Evolutionary conservation across 257 asterid genomes (phyloP).

Genomic region (Salvia miltiorrhiza): DNA sequence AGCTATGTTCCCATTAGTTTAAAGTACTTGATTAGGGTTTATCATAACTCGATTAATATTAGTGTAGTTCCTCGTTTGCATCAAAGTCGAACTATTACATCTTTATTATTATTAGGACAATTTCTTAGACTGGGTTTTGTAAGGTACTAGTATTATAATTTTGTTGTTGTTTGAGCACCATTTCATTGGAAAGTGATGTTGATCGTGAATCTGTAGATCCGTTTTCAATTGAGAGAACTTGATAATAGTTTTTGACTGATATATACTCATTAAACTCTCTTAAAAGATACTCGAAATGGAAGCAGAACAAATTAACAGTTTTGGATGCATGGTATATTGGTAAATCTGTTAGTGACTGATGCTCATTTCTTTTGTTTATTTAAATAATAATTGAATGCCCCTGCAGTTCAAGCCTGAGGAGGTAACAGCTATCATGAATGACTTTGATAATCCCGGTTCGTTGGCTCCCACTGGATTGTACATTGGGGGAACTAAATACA

Average conservation of each 20-base stretch:
- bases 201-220: background rate
- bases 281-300: background rate
- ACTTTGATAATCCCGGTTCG: slow-evolving; percentile 51
- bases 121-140: background rate
- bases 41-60: background rate
- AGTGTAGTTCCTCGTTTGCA: background rate
- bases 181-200: background rate
- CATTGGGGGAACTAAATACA: slow-evolving; percentile 50
- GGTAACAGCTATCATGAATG: slow-evolving; percentile 37
- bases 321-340: background rate
- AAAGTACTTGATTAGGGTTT: background rate
- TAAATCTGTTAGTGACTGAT: slow-evolving; percentile 6
- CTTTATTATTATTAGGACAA: background rate
- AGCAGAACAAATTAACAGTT: background rate
- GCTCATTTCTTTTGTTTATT: background rate
- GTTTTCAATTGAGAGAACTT: background rate
- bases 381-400: background rate
- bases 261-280: background rate
- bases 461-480: slow-evolving; percentile 52
- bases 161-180: background rate
- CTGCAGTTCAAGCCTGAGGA: slow-evolving; percentile 58
- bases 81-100: background rate
- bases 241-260: background rate
- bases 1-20: background rate
- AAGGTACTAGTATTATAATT: background rate